Percentiles rank a stretch among this genome's conserved stretches.
phyloP scores from a whole-genome alignment of 257 asterid species.

The Oldenlandia corymbosa region DNA sequence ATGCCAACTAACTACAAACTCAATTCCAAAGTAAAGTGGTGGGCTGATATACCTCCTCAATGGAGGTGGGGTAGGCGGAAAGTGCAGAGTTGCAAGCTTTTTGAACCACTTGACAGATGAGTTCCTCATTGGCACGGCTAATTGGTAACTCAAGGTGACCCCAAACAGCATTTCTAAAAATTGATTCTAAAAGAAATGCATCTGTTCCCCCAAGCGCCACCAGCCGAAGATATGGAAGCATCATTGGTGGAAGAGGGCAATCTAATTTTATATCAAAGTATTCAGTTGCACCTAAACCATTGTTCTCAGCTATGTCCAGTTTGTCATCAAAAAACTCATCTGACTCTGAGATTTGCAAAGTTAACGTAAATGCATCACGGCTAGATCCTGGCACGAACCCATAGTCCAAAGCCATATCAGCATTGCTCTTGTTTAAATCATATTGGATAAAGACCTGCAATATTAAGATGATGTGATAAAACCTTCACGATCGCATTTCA shows the following conservation, averaged over 20 bases:
- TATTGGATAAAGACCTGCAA: slow-evolving; percentile 79
- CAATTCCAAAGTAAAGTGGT: background rate
- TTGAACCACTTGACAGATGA: slow-evolving; percentile 65
- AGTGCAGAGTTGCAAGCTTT: slow-evolving; percentile 70
- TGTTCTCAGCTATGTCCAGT: slow-evolving; percentile 76
- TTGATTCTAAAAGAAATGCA: slow-evolving; percentile 78
- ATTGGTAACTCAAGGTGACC: slow-evolving; percentile 72
- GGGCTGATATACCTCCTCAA: slow-evolving; percentile 59
- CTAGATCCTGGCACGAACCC: slow-evolving; percentile 58
- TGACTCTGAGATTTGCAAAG: slow-evolving; percentile 69
- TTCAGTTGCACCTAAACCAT: slow-evolving; percentile 59
- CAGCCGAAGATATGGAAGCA: slow-evolving; percentile 74
- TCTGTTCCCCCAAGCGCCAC: slow-evolving; percentile 81
- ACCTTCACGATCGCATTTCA: background rate
- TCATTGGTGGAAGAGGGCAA: slow-evolving; percentile 59
- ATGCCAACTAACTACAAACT: background rate
- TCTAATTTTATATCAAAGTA: slow-evolving; percentile 76
- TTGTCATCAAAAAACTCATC: slow-evolving; percentile 68
- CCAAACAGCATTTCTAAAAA: slow-evolving; percentile 70
- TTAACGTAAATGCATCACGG: slow-evolving; percentile 82
- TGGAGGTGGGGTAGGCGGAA: slow-evolving; percentile 71
- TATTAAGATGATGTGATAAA: slow-evolving; percentile 11
- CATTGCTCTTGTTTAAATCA: slow-evolving; percentile 81
- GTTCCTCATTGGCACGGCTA: slow-evolving; percentile 84
- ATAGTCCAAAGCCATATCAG: slow-evolving; percentile 93